phyloP scores from a whole-genome alignment of 768 basidiomycete genomes.

The Multifurca ochricompacta region DNA sequence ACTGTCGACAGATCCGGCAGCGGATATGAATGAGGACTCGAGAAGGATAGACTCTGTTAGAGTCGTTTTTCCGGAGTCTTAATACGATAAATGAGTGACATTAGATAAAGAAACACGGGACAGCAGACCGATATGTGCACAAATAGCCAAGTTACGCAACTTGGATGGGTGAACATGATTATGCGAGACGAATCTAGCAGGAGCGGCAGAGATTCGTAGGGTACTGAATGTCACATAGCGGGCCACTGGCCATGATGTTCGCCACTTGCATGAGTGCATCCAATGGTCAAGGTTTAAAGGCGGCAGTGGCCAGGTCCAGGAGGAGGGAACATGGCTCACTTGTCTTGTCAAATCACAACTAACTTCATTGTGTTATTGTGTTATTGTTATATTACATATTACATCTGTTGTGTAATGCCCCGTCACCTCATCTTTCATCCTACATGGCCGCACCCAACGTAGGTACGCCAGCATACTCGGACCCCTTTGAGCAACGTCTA shows the following conservation, averaged over 20 bases:
- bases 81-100: constrained; percentile 5
- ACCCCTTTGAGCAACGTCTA: constrained; percentile 38
- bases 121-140: constrained; percentile 76
- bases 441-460: background rate
- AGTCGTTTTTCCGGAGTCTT: constrained; percentile 88
- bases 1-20: constrained; percentile 78
- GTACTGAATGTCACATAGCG: background rate
- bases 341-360: no score
- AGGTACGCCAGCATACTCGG: constrained; percentile 7
- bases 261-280: constrained; percentile 7
- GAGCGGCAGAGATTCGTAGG: background rate
- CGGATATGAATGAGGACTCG: constrained; percentile 61
- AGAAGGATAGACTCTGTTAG: constrained; percentile 81
- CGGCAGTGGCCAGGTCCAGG: no score
- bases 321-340: no score
- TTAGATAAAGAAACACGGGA: background rate
- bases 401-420: background rate
- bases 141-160: constrained; percentile 73
- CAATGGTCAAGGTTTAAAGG: background rate
- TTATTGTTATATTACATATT: background rate
- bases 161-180: constrained; percentile 31
- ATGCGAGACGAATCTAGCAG: constrained; percentile 20
- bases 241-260: background rate
- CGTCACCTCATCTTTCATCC: background rate
- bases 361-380: background rate